Evolutionary conservation across 2,329 filamentous ascomycete species (phyloP).

Genomic region (Alternaria dauci): DNA sequence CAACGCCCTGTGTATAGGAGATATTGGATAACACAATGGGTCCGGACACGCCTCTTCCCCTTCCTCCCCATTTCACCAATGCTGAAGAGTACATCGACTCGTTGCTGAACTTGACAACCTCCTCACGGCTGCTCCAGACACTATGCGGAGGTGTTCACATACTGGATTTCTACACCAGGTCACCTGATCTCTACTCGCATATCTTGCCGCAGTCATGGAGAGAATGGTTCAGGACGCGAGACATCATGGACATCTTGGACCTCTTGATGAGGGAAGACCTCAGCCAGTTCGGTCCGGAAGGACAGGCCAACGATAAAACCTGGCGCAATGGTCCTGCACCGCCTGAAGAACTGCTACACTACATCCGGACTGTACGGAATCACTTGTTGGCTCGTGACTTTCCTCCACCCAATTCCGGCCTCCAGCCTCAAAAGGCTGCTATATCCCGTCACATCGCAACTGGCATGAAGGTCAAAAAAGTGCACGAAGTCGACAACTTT

Average conservation of each 20-base stretch:
- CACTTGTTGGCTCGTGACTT: constrained; percentile 74
- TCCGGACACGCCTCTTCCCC: constrained; percentile 67
- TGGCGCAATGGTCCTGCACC: constrained; percentile 58
- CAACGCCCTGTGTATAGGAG: constrained; percentile 2
- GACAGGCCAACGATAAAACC: neutral
- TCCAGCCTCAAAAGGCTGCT: constrained; percentile 57
- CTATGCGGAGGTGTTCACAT: constrained; percentile 98
- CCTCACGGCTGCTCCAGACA: constrained; percentile 79
- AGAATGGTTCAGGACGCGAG: constrained; percentile 73
- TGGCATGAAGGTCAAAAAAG: constrained; percentile 96
- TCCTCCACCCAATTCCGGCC: constrained; percentile 33
- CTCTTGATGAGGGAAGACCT: constrained; percentile 82
- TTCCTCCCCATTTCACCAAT: constrained; percentile 72
- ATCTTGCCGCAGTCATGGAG: constrained; percentile 85
- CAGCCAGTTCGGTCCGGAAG: constrained; percentile 43
- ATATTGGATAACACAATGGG: constrained; percentile 52
- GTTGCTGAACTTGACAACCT: constrained; percentile 77
- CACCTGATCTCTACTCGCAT: constrained; percentile 81
- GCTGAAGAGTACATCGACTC: constrained; percentile 80
- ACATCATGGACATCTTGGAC: constrained; percentile 79
- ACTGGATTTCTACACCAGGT: constrained; percentile 90
- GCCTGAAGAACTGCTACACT: constrained; percentile 70
- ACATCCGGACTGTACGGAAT: constrained; percentile 74
- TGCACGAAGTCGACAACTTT: constrained; percentile 91
- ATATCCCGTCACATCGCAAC: constrained; percentile 77